Evolutionary conservation across 345 rosid genomes (phyloP).

Genomic region (Geranium brycei): DNA sequence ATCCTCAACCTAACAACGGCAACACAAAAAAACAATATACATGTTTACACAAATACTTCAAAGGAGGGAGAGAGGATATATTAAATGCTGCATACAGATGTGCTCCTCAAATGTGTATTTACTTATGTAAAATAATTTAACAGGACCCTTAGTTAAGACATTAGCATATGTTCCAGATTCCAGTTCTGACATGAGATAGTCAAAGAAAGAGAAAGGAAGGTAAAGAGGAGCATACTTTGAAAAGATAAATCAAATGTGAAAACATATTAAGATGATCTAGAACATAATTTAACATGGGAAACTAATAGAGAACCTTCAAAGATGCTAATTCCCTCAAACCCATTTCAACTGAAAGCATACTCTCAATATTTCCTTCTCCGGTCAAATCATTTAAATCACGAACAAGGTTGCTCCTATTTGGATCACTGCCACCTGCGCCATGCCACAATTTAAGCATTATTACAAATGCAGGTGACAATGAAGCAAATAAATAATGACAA

Average conservation of each 20-base stretch:
- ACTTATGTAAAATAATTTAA: too few species aligned
- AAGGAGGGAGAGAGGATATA: too few species aligned
- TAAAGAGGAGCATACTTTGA: too few species aligned
- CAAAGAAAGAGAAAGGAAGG: too few species aligned
- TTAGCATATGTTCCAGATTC: background rate
- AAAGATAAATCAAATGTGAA: too few species aligned
- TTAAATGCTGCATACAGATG: too few species aligned
- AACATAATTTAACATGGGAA: conserved; percentile 3
- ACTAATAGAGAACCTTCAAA: conserved; percentile 46
- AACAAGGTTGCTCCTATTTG: conserved; percentile 37
- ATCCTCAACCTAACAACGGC: conserved; percentile 62
- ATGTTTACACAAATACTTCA: background rate
- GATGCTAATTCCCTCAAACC: conserved; percentile 85
- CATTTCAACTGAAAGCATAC: conserved; percentile 97
- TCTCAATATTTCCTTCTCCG: conserved; percentile 97
- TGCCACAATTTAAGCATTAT: background rate
- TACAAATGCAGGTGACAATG: background rate
- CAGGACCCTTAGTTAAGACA: background rate
- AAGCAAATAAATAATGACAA: background rate
- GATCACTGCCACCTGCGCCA: conserved; percentile 34
- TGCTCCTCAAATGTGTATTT: too few species aligned
- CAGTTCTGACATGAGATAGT: background rate
- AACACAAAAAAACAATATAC: background rate
- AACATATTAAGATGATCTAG: background rate
- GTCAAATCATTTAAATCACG: conserved; percentile 62